These are phyloP conservation scores for Vitis amurensis DNA, from an alignment of 164 flowering plant genomes.

Conservation along the genomic window DNA sequence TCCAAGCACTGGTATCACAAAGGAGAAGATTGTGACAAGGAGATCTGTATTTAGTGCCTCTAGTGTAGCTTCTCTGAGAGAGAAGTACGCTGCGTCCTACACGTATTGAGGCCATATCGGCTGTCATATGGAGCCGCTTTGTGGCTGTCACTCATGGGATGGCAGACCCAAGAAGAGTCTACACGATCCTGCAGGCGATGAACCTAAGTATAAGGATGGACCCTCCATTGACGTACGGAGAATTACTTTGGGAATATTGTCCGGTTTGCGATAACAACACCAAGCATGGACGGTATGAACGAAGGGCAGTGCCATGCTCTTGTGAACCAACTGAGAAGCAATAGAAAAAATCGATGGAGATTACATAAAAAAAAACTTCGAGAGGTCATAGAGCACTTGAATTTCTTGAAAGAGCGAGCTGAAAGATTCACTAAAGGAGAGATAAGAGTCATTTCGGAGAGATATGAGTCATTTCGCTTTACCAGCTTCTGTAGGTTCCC, in stretches of 20 bases:
- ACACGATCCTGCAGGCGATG: conserved; percentile 9
- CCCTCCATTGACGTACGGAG: conserved; percentile 23
- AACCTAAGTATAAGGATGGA: conserved; percentile 19
- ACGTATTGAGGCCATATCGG: conserved; percentile 22
- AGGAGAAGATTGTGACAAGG: conserved; percentile 6
- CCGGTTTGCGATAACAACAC: background rate
- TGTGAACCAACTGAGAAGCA: conserved; percentile 5
- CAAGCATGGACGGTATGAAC: background rate
- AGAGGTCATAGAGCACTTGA: conserved; percentile 10
- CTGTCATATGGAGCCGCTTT: conserved; percentile 21
- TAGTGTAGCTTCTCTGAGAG: conserved; percentile 12
- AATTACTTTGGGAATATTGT: conserved; percentile 20
- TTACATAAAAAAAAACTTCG: conserved; percentile 3
- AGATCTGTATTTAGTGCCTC: conserved; percentile 22
- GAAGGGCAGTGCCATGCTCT: background rate
- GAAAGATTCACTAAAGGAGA: background rate
- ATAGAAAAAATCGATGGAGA: conserved; percentile 3
- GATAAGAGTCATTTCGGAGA: background rate
- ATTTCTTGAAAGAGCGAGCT: conserved; percentile 3
- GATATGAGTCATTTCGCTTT: background rate
- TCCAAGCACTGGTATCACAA: too few relatives aligned
- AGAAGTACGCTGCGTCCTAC: conserved; percentile 8
- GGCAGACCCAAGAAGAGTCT: background rate
- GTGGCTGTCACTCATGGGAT: background rate
- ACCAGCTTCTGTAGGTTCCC: conserved; percentile 32